These are phyloP conservation scores for Penicillium decumbens DNA, from an alignment of 2,329 filamentous ascomycete genomes.

Conservation along the genomic window DNA sequence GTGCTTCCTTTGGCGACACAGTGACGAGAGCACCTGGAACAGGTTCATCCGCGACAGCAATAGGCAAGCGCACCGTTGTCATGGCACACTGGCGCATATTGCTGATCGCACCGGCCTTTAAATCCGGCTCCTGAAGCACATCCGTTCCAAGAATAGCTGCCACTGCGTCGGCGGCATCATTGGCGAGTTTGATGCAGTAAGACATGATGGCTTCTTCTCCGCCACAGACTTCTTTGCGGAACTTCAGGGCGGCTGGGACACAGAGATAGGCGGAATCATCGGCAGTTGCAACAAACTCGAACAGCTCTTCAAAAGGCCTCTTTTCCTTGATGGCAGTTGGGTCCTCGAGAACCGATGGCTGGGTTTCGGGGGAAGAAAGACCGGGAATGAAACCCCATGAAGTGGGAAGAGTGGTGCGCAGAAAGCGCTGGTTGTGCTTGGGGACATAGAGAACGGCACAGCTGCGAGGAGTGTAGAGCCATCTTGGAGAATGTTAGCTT, in stretches of 20 bases:
- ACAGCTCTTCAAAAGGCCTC: constrained; percentile 62
- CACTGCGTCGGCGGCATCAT: constrained; percentile 57
- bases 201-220: constrained; percentile 66
- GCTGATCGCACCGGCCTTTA: constrained; percentile 26
- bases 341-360: constrained; percentile 44
- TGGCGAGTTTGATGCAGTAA: constrained; percentile 62
- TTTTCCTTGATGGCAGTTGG: constrained; percentile 35
- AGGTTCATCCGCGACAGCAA: constrained; percentile 40
- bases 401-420: constrained; percentile 71
- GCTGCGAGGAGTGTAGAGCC: constrained; percentile 75
- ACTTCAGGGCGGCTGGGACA: constrained; percentile 66
- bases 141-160: constrained; percentile 64
- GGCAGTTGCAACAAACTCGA: constrained; percentile 71
- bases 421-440: constrained; percentile 65
- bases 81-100: constrained; percentile 62
- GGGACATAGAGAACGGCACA: constrained; percentile 80
- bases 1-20: constrained; percentile 40
- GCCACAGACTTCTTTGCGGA: constrained; percentile 63
- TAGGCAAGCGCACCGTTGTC: constrained; percentile 68
- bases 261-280: constrained; percentile 70
- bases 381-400: constrained; percentile 68
- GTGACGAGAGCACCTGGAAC: constrained; percentile 3
- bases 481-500: constrained; percentile 45
- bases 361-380: constrained; percentile 36
- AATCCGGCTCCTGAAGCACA: constrained; percentile 56